A percentile compares a stretch with the other conserved stretches of the same genome.
Evolutionary conservation across 2,329 filamentous ascomycete species (phyloP).

Genomic region (Coleophoma eucalyptorum): DNA sequence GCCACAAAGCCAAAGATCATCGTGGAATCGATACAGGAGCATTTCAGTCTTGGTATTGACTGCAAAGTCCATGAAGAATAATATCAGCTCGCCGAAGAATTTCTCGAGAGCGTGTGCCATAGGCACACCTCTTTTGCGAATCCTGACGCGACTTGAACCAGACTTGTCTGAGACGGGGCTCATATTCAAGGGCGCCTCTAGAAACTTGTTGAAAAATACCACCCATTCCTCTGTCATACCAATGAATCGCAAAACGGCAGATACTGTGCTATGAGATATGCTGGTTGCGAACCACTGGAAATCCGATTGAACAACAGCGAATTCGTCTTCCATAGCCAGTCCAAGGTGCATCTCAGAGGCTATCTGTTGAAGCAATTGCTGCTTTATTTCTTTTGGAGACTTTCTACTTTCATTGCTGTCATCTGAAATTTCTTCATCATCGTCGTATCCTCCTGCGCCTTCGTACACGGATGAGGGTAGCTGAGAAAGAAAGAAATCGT

Average conservation of each 20-base stretch:
- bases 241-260: conserved; percentile 50
- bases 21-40: conserved; percentile 55
- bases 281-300: conserved; percentile 53
- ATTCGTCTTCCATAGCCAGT: conserved; percentile 39
- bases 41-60: conserved; percentile 55
- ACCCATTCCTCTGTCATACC: conserved; percentile 53
- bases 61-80: conserved; percentile 63
- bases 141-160: conserved; percentile 22
- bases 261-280: conserved; percentile 55
- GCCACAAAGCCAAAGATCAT: conserved; percentile 65
- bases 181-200: conserved; percentile 56
- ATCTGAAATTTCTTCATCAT: conserved; percentile 26
- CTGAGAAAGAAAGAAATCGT: conserved; percentile 51
- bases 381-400: conserved; percentile 44
- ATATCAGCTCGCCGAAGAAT: conserved; percentile 51
- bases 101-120: conserved; percentile 56
- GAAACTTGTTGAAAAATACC: conserved; percentile 53
- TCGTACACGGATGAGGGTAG: conserved; percentile 35
- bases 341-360: conserved; percentile 50
- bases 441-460: conserved; percentile 34
- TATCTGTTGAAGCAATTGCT: conserved; percentile 50
- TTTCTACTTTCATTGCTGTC: conserved; percentile 26
- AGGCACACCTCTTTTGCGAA: conserved; percentile 51
- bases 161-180: conserved; percentile 22
- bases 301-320: conserved; percentile 51